Evolutionary conservation across 768 basidiomycete genomes (phyloP).

Genomic region (Phlebiopsis gigantea): DNA sequence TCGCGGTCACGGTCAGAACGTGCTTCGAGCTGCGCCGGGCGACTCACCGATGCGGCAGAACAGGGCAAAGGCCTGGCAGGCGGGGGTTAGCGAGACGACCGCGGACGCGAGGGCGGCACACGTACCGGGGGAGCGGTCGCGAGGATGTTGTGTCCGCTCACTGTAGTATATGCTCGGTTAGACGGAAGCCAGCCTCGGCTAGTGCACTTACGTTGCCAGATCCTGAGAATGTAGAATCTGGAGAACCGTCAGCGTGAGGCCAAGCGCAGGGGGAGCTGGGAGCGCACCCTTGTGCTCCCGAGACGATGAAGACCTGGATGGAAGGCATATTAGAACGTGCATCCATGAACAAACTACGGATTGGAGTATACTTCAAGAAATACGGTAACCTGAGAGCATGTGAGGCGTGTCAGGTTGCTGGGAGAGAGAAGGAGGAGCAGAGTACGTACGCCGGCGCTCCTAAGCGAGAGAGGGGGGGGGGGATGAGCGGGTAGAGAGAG

Average conservation of each 20-base stretch:
- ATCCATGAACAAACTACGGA: not conserved
- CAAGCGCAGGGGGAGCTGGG: not conserved
- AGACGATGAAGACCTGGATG: not conserved
- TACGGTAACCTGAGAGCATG: not conserved
- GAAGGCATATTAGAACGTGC: too few relatives aligned
- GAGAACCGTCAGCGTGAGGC: not conserved
- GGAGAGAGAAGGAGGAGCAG: too few relatives aligned
- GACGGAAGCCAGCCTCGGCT: too few relatives aligned
- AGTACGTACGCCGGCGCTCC: constrained; percentile 2
- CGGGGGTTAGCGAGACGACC: not conserved
- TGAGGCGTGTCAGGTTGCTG: too few relatives aligned
- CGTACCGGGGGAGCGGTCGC: constrained; percentile 5
- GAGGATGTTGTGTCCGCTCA: constrained; percentile 1
- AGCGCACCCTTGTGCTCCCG: constrained; percentile 4
- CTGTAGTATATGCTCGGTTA: not conserved
- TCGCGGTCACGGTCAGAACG: not conserved
- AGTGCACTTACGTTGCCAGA: constrained; percentile 6
- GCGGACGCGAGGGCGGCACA: not conserved
- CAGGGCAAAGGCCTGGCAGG: not conserved
- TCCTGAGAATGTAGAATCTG: constrained; percentile 9
- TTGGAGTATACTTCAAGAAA: not conserved
- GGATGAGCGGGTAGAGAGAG: too few relatives aligned
- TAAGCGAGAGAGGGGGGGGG: too few relatives aligned
- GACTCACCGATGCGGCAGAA: constrained; percentile 3
- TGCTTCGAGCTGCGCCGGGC: too few relatives aligned